A percentile compares a stretch with the other conserved stretches of the same genome.
phyloP scores from a whole-genome alignment of 139 green algal species.

The Raphidocelis subcapitata region DNA sequence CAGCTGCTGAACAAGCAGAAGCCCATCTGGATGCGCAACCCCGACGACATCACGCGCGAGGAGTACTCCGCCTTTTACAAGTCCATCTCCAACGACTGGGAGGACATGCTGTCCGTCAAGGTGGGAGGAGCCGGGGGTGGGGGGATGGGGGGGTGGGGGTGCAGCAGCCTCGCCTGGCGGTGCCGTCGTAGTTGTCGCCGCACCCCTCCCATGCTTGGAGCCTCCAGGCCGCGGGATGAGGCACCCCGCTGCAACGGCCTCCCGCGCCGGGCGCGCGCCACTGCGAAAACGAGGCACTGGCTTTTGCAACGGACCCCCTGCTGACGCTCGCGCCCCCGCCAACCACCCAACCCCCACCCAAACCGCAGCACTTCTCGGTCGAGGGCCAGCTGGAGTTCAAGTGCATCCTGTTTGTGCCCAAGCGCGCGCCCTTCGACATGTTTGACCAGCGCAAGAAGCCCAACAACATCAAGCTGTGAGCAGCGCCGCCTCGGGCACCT shows the following conservation, averaged over 20 bases:
- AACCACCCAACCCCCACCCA: no score
- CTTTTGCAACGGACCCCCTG: no score
- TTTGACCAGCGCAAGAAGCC: constrained; percentile 95
- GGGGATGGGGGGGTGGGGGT: no score
- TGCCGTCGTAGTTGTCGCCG: no score
- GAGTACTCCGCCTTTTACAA: constrained; percentile 99
- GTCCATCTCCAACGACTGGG: constrained; percentile 98
- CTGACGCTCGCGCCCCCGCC: no score
- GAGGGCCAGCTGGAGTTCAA: constrained; percentile 99
- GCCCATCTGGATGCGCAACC: constrained; percentile 99
- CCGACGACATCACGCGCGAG: constrained; percentile 95
- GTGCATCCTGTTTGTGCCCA: constrained; percentile 89
- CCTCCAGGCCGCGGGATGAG: no score
- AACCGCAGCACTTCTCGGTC: constrained; percentile 94
- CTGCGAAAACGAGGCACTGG: no score
- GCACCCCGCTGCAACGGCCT: no score
- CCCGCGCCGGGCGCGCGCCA: no score
- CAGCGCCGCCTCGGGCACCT: no score
- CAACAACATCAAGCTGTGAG: constrained; percentile 98
- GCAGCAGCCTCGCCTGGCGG: no score
- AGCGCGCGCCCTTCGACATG: constrained; percentile 98
- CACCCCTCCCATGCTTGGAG: no score
- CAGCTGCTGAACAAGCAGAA: constrained; percentile 99
- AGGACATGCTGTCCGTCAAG: constrained; percentile 86
- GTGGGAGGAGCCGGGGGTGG: background rate